Percentiles rank a stretch among this genome's conserved stretches.
These are phyloP conservation scores for Solanum sejunctum DNA, from an alignment of 257 asterid species.

Conservation along the genomic window DNA sequence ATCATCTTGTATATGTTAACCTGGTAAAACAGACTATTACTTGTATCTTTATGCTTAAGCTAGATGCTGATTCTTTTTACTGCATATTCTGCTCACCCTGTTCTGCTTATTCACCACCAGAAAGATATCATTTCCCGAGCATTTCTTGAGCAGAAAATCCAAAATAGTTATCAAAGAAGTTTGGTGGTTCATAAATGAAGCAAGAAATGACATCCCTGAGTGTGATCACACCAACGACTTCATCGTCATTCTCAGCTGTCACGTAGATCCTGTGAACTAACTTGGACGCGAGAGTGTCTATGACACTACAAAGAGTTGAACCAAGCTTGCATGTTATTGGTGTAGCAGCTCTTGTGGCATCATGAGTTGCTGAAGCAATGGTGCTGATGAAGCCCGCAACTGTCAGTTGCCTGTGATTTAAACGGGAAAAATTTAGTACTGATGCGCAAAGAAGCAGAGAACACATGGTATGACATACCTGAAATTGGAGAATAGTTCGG, in stretches of 20 bases:
- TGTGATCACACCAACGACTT: slow-evolving; percentile 56
- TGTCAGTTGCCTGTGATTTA: slow-evolving; percentile 43
- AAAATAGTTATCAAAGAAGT: slow-evolving; percentile 52
- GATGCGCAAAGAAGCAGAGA: background rate
- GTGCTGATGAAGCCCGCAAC: slow-evolving; percentile 60
- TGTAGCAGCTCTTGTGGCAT: slow-evolving; percentile 20
- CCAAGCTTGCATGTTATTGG: slow-evolving; percentile 73
- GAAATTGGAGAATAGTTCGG: slow-evolving; percentile 60
- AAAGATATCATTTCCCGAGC: slow-evolving; percentile 9
- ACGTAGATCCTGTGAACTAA: slow-evolving; percentile 73
- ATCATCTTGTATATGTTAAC: background rate
- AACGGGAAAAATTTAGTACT: background rate
- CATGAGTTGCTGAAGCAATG: slow-evolving; percentile 27
- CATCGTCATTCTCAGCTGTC: slow-evolving; percentile 21
- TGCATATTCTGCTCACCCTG: background rate
- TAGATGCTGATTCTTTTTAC: background rate
- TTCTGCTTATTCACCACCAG: background rate
- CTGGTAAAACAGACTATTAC: background rate
- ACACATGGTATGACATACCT: slow-evolving; percentile 21
- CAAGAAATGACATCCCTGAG: slow-evolving; percentile 85
- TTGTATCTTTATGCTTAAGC: background rate
- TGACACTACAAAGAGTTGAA: slow-evolving; percentile 50
- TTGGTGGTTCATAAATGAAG: slow-evolving; percentile 68
- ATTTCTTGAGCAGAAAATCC: slow-evolving; percentile 60
- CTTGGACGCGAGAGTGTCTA: slow-evolving; percentile 45